Base-by-base conservation (phyloP, 225 moss, liverwort and hornwort species). In the Sphagnum contortum region DNA sequence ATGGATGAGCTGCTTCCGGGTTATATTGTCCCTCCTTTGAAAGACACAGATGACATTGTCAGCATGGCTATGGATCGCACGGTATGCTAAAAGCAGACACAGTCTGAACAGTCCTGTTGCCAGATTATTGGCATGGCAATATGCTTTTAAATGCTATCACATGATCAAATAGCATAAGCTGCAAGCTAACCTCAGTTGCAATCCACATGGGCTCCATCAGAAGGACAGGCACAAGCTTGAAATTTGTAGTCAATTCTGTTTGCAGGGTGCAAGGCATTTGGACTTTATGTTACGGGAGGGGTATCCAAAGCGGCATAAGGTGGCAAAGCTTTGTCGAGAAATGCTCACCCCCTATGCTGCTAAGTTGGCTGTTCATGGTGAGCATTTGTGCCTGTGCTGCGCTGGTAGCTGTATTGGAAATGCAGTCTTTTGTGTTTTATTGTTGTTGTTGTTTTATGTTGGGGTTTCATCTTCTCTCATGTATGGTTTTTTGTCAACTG, bases 1-100 rank as follows among this genome's bases (percentile, higher is more conserved):
- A 76, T 76, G 80, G 80, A 80, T 69, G 80, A 80, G 59, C 68
- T 80, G 48, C 73, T 80, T 65, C 76, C 80, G 67, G 80, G 80
- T 64, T 80, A 80, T 44, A 55, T 80, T 66, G 80, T 80, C 61
- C 80, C 80, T 66, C 80, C 71, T 2, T 76, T 80, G 66, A 80
- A 80, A 76, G 80, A 80, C 62, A 80, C 80, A 62, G 80, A 80
- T 62, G 80, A 80, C 68, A 68, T 80, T 73, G 80, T 80, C 73
- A 80, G 80, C 62, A 80, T 80, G 80, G 80, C 80, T 69, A 76
- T 76, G 80, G 76, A 80, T 71, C 70, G 80, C 57, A 80, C 80
- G 76, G 80, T 80, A 61, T 76, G 62, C 58, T 67, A 29, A 29
- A 29, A 66, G 5, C n/a, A 3, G 47, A 9, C 44, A 11, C 45